phyloP scores from a whole-genome alignment of 192 early-diverging fungal genomes.

The Umbelopsis vinacea region DNA sequence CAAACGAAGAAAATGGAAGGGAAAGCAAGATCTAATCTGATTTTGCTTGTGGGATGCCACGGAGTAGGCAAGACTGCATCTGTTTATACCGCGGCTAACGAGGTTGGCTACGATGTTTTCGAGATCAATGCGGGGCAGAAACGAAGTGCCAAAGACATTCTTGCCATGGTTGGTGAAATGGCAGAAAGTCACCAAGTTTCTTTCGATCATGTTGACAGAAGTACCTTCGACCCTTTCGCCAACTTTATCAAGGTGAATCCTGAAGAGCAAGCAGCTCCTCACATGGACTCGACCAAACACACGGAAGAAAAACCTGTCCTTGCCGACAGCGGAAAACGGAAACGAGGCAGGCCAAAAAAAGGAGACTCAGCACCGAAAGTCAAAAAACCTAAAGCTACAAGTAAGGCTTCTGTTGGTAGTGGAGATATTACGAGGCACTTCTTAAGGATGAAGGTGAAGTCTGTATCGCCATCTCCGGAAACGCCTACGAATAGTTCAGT shows the following conservation, averaged over 20 bases:
- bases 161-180: conserved; percentile 66
- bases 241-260: background rate
- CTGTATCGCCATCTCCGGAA: conserved; percentile 1
- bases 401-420: background rate
- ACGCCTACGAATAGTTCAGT: background rate
- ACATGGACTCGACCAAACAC: background rate
- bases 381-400: background rate
- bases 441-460: conserved; percentile 14
- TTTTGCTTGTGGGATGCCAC: conserved; percentile 68
- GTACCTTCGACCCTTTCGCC: conserved; percentile 12
- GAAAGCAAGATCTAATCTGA: conserved; percentile 43
- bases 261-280: background rate
- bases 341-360: conserved; percentile 13
- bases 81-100: conserved; percentile 72
- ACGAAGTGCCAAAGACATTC: conserved; percentile 74
- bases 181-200: conserved; percentile 76
- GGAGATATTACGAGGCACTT: conserved; percentile 9
- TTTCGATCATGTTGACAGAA: conserved; percentile 33
- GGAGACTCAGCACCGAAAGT: background rate
- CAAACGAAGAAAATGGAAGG: conserved; percentile 17
- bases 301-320: background rate
- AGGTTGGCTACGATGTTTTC: conserved; percentile 75
- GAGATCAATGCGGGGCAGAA: conserved; percentile 73
- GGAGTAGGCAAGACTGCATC: conserved; percentile 77
- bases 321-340: background rate